A percentile compares a stretch with the other conserved stretches of the same genome.
phyloP scores from a whole-genome alignment of 257 asterid species.

The Orobanche coerulescens region DNA sequence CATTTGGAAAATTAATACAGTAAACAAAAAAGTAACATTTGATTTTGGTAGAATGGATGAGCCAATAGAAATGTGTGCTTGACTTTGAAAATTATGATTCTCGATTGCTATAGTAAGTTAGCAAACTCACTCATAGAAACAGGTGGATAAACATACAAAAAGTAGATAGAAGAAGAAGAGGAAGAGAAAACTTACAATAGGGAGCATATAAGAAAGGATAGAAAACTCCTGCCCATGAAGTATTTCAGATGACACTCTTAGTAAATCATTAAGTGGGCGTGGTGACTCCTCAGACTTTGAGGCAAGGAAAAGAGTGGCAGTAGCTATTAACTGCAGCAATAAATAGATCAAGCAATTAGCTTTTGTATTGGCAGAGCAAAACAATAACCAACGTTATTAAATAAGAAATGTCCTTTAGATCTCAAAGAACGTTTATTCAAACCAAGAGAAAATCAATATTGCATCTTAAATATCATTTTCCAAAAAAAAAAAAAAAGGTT shows the following conservation, averaged over 20 bases:
- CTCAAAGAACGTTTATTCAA: not conserved
- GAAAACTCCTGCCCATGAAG: slow-evolving; percentile 67
- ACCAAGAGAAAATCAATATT: slow-evolving; percentile 8
- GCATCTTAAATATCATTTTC: too few species aligned
- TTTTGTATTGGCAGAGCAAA: slow-evolving; percentile 18
- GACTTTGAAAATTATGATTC: not conserved
- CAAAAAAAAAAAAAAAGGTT: not conserved
- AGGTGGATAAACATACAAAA: not conserved
- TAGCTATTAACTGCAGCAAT: slow-evolving; percentile 73
- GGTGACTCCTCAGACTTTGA: slow-evolving; percentile 94
- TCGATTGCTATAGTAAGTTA: not conserved
- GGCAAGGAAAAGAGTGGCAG: slow-evolving; percentile 84
- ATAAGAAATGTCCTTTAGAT: slow-evolving; percentile 10
- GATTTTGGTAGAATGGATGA: slow-evolving; percentile 3
- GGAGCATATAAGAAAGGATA: slow-evolving; percentile 56
- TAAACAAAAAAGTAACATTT: not conserved
- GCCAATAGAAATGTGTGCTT: not conserved
- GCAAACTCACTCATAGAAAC: not conserved
- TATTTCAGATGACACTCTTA: slow-evolving; percentile 68
- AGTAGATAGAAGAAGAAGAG: slow-evolving; percentile 13
- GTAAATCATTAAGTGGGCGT: slow-evolving; percentile 72
- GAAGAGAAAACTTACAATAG: slow-evolving; percentile 51
- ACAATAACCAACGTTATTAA: slow-evolving; percentile 4
- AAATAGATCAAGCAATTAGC: slow-evolving; percentile 20
- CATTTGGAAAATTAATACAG: not conserved